Evolutionary conservation across 2,329 filamentous ascomycete species (phyloP).

Genomic region (Parastagonospora nodorum): DNA sequence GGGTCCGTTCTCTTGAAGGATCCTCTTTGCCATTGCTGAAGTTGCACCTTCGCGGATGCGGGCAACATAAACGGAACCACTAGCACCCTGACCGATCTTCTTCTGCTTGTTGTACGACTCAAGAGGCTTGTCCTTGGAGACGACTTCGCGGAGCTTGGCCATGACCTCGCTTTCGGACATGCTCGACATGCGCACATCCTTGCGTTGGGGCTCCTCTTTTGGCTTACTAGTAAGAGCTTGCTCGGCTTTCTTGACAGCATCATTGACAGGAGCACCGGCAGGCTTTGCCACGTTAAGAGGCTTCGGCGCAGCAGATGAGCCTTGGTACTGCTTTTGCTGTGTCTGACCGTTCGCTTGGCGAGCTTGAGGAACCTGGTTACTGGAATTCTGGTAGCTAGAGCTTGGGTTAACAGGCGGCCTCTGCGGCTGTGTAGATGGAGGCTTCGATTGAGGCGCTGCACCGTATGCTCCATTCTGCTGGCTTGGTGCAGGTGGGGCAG

Average conservation of each 20-base stretch:
- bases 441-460: constrained; percentile 35
- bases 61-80: constrained; percentile 96
- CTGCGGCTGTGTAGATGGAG: constrained; percentile 30
- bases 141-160: constrained; percentile 90
- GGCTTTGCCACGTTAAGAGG: constrained; percentile 60
- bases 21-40: constrained; percentile 77
- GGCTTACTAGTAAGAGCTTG: constrained; percentile 71
- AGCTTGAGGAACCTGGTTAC: constrained; percentile 47
- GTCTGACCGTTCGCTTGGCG: constrained; percentile 52
- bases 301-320: constrained; percentile 57
- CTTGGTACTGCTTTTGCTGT: constrained; percentile 44
- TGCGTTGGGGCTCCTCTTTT: constrained; percentile 79
- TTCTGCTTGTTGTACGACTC: constrained; percentile 98
- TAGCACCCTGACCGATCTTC: constrained; percentile 98
- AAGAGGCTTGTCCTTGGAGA: constrained; percentile 93
- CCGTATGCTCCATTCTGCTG: constrained; percentile 42
- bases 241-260: constrained; percentile 87
- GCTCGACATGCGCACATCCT: constrained; percentile 96
- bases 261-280: constrained; percentile 57
- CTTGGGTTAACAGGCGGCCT: constrained; percentile 54
- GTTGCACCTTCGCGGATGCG: constrained; percentile 87
- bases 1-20: constrained; percentile 78
- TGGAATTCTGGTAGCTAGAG: constrained; percentile 40
- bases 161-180: constrained; percentile 98
- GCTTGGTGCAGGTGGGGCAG: constrained; percentile 74